phyloP scores from a whole-genome alignment of 305 asterid genomes.

The Fraxinus ornus region DNA sequence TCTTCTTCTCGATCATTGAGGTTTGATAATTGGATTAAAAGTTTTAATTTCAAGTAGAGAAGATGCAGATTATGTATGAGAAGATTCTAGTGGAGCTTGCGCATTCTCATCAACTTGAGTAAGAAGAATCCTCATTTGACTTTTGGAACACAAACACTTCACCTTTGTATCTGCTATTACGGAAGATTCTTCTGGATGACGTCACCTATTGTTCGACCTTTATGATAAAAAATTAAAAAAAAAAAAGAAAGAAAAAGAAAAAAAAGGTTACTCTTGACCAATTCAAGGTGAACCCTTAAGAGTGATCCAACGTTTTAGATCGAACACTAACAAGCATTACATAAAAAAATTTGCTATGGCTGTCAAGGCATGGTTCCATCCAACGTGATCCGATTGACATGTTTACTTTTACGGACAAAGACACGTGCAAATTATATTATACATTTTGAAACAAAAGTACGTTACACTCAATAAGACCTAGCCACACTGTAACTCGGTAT shows the following conservation, averaged over 20 bases:
- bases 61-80: neutral
- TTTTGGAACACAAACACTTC: neutral
- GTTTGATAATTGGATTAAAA: neutral
- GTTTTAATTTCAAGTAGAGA: neutral
- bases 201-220: neutral
- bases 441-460: neutral
- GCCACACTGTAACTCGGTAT: neutral
- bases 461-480: neutral
- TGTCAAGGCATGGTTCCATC: neutral
- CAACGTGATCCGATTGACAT: neutral
- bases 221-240: neutral
- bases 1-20: neutral
- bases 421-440: neutral
- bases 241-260: too few species aligned
- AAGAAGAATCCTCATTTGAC: neutral
- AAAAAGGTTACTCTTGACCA: neutral
- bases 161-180: neutral
- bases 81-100: neutral
- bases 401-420: neutral
- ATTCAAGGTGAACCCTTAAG: neutral
- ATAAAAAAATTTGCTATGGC: neutral
- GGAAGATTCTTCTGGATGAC: neutral
- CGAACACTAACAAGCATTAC: neutral
- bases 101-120: neutral
- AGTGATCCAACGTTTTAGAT: neutral